phyloP scores from a whole-genome alignment of 2,329 filamentous ascomycete species.

The Aspergillus ochraceus region DNA sequence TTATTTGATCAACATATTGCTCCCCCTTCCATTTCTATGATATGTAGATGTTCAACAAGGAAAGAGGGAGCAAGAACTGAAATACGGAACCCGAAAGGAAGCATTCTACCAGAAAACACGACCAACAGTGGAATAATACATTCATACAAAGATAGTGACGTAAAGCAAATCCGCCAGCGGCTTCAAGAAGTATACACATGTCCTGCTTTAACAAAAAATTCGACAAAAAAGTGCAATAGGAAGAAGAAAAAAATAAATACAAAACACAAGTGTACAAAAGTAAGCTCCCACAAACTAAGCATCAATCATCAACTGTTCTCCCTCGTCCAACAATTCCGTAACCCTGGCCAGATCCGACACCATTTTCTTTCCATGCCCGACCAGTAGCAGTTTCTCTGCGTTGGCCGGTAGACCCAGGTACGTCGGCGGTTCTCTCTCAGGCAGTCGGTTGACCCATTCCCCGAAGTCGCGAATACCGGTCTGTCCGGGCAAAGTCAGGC shows the following conservation, averaged over 20 bases:
- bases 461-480: constrained; percentile 85
- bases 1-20: no score
- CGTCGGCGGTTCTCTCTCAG: constrained; percentile 92
- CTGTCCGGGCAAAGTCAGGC: constrained; percentile 73
- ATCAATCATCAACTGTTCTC: constrained; percentile 83
- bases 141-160: constrained; percentile 2
- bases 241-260: constrained; percentile 8
- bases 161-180: constrained; percentile 8
- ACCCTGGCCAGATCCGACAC: constrained; percentile 82
- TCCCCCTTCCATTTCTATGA: no score
- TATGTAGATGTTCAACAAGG: background rate
- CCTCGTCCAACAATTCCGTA: constrained; percentile 85
- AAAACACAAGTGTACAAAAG: constrained; percentile 10
- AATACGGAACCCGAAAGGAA: no score
- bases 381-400: constrained; percentile 90
- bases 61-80: background rate
- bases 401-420: constrained; percentile 93
- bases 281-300: constrained; percentile 25
- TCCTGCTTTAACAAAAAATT: background rate
- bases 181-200: background rate
- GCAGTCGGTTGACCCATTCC: constrained; percentile 85
- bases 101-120: background rate
- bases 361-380: constrained; percentile 82
- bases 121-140: constrained; percentile 1
- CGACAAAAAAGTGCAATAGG: constrained; percentile 15